These are phyloP conservation scores for Aspergillus terreus DNA, from an alignment of 2,329 filamentous ascomycete genomes.

Conservation along the genomic window DNA sequence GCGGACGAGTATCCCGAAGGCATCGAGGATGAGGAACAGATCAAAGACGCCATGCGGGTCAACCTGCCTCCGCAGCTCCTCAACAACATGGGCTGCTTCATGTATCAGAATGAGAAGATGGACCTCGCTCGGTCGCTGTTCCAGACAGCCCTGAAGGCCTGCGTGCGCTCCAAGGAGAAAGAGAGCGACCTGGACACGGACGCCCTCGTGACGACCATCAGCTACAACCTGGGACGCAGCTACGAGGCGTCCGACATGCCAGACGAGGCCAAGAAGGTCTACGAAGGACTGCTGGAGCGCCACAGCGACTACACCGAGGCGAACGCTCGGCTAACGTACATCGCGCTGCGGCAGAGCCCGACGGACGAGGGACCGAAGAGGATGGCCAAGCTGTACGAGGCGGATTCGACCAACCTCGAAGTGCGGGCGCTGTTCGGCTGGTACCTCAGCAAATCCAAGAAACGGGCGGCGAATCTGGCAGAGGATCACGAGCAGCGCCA, in stretches of 20 bases:
- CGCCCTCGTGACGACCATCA: conserved; percentile 89
- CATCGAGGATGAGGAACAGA: conserved; percentile 57
- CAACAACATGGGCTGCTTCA: conserved; percentile 96
- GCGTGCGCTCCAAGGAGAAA: conserved; percentile 73
- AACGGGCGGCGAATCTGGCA: conserved; percentile 71
- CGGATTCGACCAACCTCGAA: conserved; percentile 80
- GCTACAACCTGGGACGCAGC: conserved; percentile 90
- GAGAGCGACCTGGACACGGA: conserved; percentile 79
- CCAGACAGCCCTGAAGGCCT: conserved; percentile 84
- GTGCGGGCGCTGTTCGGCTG: conserved; percentile 91
- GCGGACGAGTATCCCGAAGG: conserved; percentile 63
- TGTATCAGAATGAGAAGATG: conserved; percentile 82
- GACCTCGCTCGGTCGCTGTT: conserved; percentile 80
- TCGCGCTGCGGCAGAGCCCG: conserved; percentile 75
- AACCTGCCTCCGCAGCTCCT: conserved; percentile 82
- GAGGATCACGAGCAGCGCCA: conserved; percentile 91
- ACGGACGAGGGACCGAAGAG: conserved; percentile 82
- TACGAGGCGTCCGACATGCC: conserved; percentile 81
- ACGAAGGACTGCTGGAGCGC: conserved; percentile 77
- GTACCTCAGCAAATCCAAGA: conserved; percentile 88
- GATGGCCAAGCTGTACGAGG: conserved; percentile 79
- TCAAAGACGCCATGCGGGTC: conserved; percentile 62
- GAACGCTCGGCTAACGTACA: conserved; percentile 81
- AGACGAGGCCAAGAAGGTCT: conserved; percentile 82
- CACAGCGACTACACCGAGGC: conserved; percentile 94